Base-by-base conservation (phyloP, 2,329 filamentous ascomycete genomes). In the Aspergillus texensis region DNA sequence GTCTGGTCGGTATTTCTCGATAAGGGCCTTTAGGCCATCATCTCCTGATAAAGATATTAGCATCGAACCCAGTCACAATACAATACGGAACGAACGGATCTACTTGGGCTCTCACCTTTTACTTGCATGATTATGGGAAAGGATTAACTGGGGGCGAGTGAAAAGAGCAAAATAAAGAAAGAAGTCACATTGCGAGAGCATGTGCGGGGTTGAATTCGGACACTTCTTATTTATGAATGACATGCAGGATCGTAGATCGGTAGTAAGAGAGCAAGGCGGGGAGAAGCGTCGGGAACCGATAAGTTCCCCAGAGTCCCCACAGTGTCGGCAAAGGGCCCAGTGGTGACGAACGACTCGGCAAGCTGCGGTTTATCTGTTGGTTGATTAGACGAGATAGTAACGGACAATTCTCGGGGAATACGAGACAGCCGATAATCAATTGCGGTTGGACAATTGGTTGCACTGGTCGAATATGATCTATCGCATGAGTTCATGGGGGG, bases 1-100 rank as follows among this genome's bases (percentile, higher is more conserved):
- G 48, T 80, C 72, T 24, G 82, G 80, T n/a, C 80, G 77, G 68
- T 81, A 68, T 34, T 71, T 58, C 30, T 74, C 65, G 21, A 81
- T 64, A 54, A 81, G 64, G 11, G 59, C 56, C 10, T 62, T 60
- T 26, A 70, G 45, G 61, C 39, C 26, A 8, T 55, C 56, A 24
- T 63, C 54, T 32, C n/a, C 12, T n/a, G 36, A 48, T 39, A 6
- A 6, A 24, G 8, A 19, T 36, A 24, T n/a, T 21, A 21, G 16
- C 19, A 34, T 54, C 26, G 26, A 32, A 48, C 8, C 30, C 28
- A 34, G 30, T 21, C 9, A 6, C 16, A 19, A 16, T 19, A 6
- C 24, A 11, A 48, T 16, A 28, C 21, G 5, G 14, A 12, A 36
- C 34, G 12, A 48, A 26, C 21, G 45, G 45, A 28, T 48, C 21